These are phyloP conservation scores for Myriosclerotinia curreyana DNA, from an alignment of 2,329 filamentous ascomycete genomes.

Conservation along the genomic window DNA sequence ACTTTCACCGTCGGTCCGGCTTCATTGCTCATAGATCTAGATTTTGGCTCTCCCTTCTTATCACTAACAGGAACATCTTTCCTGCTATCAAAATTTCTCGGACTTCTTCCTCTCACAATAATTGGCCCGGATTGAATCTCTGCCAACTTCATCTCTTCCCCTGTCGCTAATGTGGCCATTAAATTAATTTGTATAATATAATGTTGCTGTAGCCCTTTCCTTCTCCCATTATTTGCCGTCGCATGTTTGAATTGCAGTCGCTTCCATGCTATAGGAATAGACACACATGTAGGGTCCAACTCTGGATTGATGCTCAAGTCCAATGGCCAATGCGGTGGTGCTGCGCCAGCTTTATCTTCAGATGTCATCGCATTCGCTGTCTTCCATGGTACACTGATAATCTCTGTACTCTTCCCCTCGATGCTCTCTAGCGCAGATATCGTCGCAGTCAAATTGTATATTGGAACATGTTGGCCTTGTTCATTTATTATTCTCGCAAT, in stretches of 20 bases:
- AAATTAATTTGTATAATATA: conserved; percentile 86
- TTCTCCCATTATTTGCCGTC: conserved; percentile 90
- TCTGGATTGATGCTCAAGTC: conserved; percentile 59
- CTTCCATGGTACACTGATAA: conserved; percentile 97
- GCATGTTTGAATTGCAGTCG: conserved; percentile 92
- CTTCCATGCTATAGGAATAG: conserved; percentile 88
- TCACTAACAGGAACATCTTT: conserved; percentile 71
- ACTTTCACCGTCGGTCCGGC: conserved; percentile 31
- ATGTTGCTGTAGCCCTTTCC: conserved; percentile 93
- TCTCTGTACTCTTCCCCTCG: conserved; percentile 86
- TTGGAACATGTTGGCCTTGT: conserved; percentile 72
- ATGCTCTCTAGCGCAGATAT: conserved; percentile 89
- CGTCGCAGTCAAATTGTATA: conserved; percentile 74
- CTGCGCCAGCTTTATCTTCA: conserved; percentile 45
- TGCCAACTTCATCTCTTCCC: conserved; percentile 68
- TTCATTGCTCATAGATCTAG: conserved; percentile 31
- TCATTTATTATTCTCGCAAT: conserved; percentile 71
- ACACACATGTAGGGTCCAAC: conserved; percentile 75
- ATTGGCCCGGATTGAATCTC: conserved; percentile 91
- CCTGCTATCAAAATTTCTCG: conserved; percentile 87
- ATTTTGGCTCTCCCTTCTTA: conserved; percentile 35
- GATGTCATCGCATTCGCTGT: conserved; percentile 42
- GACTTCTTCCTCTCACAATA: conserved; percentile 88
- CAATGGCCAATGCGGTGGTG: conserved; percentile 54
- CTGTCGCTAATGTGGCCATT: conserved; percentile 66